Evolutionary conservation across 495 filamentous ascomycete species (phyloP).

Genomic region (Xylaria venustula): DNA sequence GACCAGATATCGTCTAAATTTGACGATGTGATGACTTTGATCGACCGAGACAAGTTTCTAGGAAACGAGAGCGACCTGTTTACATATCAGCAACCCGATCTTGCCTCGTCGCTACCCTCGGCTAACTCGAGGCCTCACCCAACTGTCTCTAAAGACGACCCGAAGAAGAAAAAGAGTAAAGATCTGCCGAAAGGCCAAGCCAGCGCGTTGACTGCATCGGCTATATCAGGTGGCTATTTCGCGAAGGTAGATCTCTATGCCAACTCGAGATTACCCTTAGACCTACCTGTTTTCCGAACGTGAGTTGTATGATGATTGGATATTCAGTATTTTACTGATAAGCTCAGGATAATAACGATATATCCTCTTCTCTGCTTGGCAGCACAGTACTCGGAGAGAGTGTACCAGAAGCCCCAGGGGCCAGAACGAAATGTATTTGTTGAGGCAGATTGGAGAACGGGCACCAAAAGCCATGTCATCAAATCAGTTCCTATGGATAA

Average conservation of each 20-base stretch:
- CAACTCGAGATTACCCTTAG: constrained; percentile 71
- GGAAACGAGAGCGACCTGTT: constrained; percentile 63
- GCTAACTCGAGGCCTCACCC: constrained; percentile 1
- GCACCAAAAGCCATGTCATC: constrained; percentile 78
- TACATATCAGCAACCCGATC: constrained; percentile 36
- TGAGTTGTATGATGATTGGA: constrained; percentile 36
- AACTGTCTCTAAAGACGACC: constrained; percentile 18
- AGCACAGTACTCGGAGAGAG: constrained; percentile 68
- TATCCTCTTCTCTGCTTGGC: constrained; percentile 73
- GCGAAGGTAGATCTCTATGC: constrained; percentile 73
- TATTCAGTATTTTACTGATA: constrained; percentile 21
- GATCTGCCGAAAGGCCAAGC: constrained; percentile 32
- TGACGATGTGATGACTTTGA: constrained; percentile 62
- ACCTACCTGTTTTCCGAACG: constrained; percentile 64
- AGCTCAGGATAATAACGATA: constrained; percentile 59
- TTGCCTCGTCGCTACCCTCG: constrained; percentile 7
- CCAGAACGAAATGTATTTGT: constrained; percentile 63
- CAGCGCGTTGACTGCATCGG: constrained; percentile 37
- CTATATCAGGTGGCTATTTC: constrained; percentile 59
- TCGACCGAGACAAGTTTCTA: constrained; percentile 64
- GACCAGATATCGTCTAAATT: constrained; percentile 59
- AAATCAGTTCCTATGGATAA: constrained; percentile 73
- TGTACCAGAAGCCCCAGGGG: constrained; percentile 62
- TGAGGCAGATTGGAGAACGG: constrained; percentile 63
- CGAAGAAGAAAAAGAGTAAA: constrained; percentile 29